Base-by-base conservation (phyloP, 2,329 filamentous ascomycete species). In the Colletotrichum higginsianum region DNA sequence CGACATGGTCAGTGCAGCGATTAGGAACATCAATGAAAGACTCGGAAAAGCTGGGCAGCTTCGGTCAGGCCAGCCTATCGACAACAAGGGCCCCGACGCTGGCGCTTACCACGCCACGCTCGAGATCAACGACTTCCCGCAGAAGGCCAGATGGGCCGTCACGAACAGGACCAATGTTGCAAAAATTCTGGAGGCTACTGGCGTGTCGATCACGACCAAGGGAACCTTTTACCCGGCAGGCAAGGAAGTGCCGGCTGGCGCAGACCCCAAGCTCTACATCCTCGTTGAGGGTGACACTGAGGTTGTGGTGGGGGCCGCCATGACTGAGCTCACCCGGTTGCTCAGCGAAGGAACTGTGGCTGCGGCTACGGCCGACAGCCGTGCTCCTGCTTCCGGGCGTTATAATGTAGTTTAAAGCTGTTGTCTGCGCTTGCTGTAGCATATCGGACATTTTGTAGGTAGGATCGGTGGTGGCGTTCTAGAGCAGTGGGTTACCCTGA, bases 111-210 rank as follows among this genome's bases (percentile, higher is more conserved):
- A 99, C 81, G 95, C 96, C 18, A 98, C 96, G 4, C 87, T 99
- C 73, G 96, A 98, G 82, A 99, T 99, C 89, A 99, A 99, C 82
- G 96, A 99, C 83, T 98, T 98, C 83, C 96, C 96, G 44, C 96
- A 99, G 81, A 98, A 98, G 86, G 96, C 96, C 74, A 91, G 96
- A 77, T 99, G 96, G 96, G 96, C 95, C 13, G 96, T 99, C 84
- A 99, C 96, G 49, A 99, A 99, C 82, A 91, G 96, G 75, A 98
- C 96, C 46, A 99, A 99, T 78, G 96, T 99, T 68, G 95, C 96
- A 76, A 99, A 98, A 87, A 98, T 99, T 76, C 88, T 99, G 75
- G 96, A 99, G 79, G 90, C 94, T 12, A 98, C 96, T 0, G 96
- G 95, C 50, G 97, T 95, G 1, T 98, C 94, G 8, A 99, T 99